Conservation (phyloP, 805 yeast genomes). For the Nakazawaea ishiwadae region DNA sequence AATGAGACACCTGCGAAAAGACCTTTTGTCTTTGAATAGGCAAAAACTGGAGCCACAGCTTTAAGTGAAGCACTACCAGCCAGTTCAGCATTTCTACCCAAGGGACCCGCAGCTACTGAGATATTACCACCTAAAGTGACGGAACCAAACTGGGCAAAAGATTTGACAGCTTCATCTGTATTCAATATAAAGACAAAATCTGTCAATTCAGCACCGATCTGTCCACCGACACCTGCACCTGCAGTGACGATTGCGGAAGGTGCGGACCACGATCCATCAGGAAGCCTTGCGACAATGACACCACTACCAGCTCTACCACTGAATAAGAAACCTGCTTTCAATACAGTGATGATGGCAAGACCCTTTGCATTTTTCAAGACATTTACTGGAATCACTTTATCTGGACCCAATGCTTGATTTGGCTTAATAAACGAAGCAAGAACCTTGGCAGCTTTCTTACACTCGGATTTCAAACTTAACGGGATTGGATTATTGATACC, state of each 20-base stretch:
- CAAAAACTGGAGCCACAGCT: conserved; percentile 83
- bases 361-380: conserved; percentile 89
- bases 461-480: conserved; percentile 79
- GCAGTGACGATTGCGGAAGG: conserved; percentile 95
- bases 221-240: conserved; percentile 99
- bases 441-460: conserved; percentile 91
- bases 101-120: conserved; percentile 95
- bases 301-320: conserved; percentile 99
- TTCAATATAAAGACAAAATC: conserved; percentile 94
- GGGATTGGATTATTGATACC: conserved; percentile 95
- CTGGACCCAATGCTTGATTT: conserved; percentile 87
- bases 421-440: conserved; percentile 90
- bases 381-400: conserved; percentile 83
- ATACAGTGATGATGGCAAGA: conserved; percentile 84
- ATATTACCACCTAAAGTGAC: conserved; percentile 93
- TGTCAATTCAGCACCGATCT: conserved; percentile 92
- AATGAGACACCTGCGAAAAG: conserved; percentile 95
- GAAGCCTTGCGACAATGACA: conserved; percentile 86
- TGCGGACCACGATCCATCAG: conserved; percentile 96
- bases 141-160: conserved; percentile 92
- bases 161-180: conserved; percentile 80
- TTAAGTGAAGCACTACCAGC: conserved; percentile 90
- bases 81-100: conserved; percentile 97
- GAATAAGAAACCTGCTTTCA: conserved; percentile 93
- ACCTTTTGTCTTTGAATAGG: conserved; percentile 95